A percentile compares a stretch with the other conserved stretches of the same genome.
phyloP scores from a whole-genome alignment of 345 rosid genomes.

The Theobroma cacao region DNA sequence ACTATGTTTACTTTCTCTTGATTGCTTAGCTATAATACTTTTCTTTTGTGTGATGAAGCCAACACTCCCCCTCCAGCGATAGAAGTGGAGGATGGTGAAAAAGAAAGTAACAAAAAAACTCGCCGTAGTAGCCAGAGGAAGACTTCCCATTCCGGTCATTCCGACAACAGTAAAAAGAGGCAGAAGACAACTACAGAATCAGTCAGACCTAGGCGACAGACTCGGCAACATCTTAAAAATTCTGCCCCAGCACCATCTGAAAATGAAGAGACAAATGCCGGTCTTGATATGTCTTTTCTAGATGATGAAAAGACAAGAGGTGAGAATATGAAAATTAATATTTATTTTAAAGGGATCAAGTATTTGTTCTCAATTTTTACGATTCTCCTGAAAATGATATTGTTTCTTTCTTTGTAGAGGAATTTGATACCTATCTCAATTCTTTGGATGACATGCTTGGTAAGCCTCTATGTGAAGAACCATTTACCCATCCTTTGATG shows the following conservation, averaged over 20 bases:
- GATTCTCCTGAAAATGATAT: background rate
- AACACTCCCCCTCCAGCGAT: background rate
- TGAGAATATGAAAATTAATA: background rate
- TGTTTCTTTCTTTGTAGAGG: conserved; percentile 33
- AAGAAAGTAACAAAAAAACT: background rate
- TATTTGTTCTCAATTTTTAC: background rate
- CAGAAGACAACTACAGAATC: background rate
- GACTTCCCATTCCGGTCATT: background rate
- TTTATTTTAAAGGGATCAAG: background rate
- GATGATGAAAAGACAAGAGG: conserved; percentile 10
- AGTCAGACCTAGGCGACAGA: conserved; percentile 21
- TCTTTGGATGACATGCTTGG: conserved; percentile 57
- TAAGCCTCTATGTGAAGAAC: conserved; percentile 36
- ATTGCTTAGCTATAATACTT: background rate
- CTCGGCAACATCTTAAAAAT: conserved; percentile 29
- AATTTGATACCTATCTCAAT: conserved; percentile 62
- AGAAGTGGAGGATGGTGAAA: background rate
- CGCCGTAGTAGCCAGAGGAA: conserved; percentile 5
- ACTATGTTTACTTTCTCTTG: background rate
- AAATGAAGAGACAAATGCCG: background rate
- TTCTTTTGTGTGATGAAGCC: background rate
- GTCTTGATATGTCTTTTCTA: conserved; percentile 3
- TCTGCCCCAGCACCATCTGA: background rate
- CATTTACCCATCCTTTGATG: background rate
- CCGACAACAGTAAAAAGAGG: background rate